Percentiles rank a stretch among this genome's conserved stretches.
phyloP scores from a whole-genome alignment of 139 green algal species.

The Gonium pectorale region DNA sequence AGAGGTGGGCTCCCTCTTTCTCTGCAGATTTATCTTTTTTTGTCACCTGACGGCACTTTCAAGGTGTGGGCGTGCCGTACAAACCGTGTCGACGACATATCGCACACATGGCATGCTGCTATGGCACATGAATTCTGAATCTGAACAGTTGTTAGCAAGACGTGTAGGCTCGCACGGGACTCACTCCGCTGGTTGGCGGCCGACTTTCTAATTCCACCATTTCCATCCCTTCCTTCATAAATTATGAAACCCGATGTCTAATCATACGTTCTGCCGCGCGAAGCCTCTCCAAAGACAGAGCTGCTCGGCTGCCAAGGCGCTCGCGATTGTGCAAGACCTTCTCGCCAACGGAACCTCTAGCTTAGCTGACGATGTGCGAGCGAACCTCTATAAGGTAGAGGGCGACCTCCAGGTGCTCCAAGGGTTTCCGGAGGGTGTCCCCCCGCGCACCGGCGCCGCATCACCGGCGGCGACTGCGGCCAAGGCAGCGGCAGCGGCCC shows the following conservation, averaged over 20 bases:
- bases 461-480: not conserved
- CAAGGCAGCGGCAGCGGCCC: not conserved
- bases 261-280: constrained; percentile 18
- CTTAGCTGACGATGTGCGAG: not conserved
- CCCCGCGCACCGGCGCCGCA: not conserved
- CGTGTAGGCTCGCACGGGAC: no score
- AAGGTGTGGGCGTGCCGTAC: no score
- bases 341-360: not conserved
- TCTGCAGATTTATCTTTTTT: no score
- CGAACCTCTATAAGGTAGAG: not conserved
- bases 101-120: no score
- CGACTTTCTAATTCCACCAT: no score
- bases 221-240: no score
- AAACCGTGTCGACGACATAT: no score
- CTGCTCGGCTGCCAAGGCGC: not conserved
- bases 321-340: constrained; percentile 5
- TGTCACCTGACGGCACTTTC: no score
- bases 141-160: no score
- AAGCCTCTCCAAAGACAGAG: not conserved
- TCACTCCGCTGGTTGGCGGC: no score
- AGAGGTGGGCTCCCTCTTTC: no score
- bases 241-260: not conserved
- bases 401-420: constrained; percentile 1
- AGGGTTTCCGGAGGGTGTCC: not conserved
- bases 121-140: no score